phyloP scores from a whole-genome alignment of 768 basidiomycete species.

The Kwoniella heveanensis region DNA sequence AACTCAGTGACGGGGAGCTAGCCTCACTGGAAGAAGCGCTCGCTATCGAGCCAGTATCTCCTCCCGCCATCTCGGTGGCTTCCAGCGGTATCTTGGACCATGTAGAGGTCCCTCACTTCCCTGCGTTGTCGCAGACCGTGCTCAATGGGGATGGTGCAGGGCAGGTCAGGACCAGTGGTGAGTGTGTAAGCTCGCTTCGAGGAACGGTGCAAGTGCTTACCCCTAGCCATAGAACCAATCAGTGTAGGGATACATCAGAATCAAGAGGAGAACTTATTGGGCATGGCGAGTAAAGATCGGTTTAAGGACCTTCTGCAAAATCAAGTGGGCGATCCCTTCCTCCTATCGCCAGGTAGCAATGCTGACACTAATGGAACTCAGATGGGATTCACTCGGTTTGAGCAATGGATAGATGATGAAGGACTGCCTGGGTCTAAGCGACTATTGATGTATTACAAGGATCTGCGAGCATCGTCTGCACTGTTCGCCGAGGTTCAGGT shows the following conservation, averaged over 20 bases:
- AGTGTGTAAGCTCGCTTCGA: background rate
- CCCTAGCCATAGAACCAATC: conserved; percentile 17
- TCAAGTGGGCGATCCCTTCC: conserved; percentile 7
- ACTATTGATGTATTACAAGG: conserved; percentile 30
- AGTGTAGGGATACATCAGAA: conserved; percentile 3
- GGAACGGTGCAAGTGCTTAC: no score
- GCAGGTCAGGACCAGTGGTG: conserved; percentile 25
- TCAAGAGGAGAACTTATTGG: conserved; percentile 13
- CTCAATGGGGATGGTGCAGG: background rate
- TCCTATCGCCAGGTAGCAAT: background rate
- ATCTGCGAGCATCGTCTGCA: conserved; percentile 14
- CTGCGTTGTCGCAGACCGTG: conserved; percentile 4
- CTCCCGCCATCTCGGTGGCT: background rate
- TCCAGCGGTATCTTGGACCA: background rate
- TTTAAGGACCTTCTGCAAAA: conserved; percentile 20
- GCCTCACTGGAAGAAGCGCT: conserved; percentile 16
- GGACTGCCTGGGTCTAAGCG: conserved; percentile 26
- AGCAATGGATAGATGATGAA: conserved; percentile 29
- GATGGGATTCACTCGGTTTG: conserved; percentile 32
- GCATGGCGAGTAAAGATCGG: conserved; percentile 17
- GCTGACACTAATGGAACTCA: background rate
- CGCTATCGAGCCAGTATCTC: conserved; percentile 5
- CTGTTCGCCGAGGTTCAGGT: conserved; percentile 27
- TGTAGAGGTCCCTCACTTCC: conserved; percentile 16
- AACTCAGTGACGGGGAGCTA: conserved; percentile 11